Conservation (phyloP, 2,329 filamentous ascomycete genomes). For the Verticillium klebahnii region DNA sequence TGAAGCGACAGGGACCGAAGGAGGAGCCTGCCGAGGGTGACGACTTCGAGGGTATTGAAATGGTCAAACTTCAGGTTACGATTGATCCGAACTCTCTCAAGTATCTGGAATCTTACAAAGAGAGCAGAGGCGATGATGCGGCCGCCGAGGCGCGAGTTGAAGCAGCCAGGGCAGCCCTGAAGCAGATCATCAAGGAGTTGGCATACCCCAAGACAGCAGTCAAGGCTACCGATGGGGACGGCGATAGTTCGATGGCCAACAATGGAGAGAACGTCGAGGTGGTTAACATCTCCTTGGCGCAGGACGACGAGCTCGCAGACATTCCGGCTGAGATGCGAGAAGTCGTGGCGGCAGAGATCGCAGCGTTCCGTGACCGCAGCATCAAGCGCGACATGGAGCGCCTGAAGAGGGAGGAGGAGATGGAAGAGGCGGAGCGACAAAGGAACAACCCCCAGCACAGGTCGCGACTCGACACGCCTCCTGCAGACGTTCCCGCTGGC, state of each 20-base stretch:
- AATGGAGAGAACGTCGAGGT: slow-evolving; percentile 71
- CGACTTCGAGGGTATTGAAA: slow-evolving; percentile 55
- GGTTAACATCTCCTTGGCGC: slow-evolving; percentile 79
- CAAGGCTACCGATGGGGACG: slow-evolving; percentile 51
- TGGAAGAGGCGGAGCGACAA: slow-evolving; percentile 74
- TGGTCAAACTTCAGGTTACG: slow-evolving; percentile 64
- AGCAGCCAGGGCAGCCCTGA: slow-evolving; percentile 62
- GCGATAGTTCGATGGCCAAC: slow-evolving; percentile 67
- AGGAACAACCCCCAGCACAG: slow-evolving; percentile 61
- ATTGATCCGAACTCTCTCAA: slow-evolving; percentile 79
- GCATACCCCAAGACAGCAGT: slow-evolving; percentile 59
- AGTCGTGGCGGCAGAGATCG: slow-evolving; percentile 89
- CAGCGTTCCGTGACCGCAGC: slow-evolving; percentile 88
- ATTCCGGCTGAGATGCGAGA: slow-evolving; percentile 96
- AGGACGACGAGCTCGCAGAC: slow-evolving; percentile 91
- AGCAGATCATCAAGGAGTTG: slow-evolving; percentile 64
- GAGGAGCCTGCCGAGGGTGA: slow-evolving; percentile 36
- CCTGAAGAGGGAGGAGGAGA: slow-evolving; percentile 81
- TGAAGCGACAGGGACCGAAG: slow-evolving; percentile 63
- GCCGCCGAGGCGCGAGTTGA: slow-evolving; percentile 65
- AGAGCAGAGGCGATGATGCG: slow-evolving; percentile 59
- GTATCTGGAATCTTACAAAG: slow-evolving; percentile 79
- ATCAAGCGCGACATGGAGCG: slow-evolving; percentile 86
- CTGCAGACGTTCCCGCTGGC: slow-evolving; percentile 66
- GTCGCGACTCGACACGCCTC: slow-evolving; percentile 69